These are phyloP conservation scores for Wickerhamomyces strasburgensis DNA, from an alignment of 805 yeast genomes.

Conservation along the genomic window DNA sequence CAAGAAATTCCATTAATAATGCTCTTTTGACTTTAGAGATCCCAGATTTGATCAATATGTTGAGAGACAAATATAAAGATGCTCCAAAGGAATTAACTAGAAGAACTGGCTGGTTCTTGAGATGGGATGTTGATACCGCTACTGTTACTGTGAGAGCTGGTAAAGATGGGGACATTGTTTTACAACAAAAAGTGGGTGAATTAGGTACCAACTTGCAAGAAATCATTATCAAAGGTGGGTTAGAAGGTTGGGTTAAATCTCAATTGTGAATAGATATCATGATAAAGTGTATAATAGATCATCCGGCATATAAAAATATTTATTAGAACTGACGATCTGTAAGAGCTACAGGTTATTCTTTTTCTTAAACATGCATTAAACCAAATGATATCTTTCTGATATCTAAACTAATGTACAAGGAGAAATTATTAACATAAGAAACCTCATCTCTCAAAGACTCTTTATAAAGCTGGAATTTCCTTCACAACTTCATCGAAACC, in stretches of 20 bases:
- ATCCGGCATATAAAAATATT: neutral
- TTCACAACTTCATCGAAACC: constrained; percentile 88
- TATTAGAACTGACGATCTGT: neutral
- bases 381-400: neutral
- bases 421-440: neutral
- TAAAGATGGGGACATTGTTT: constrained; percentile 45
- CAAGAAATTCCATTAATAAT: constrained; percentile 93
- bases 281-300: neutral
- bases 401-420: constrained; percentile 7
- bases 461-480: constrained; percentile 53
- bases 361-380: neutral
- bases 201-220: constrained; percentile 94
- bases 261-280: constrained; percentile 36
- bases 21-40: constrained; percentile 91
- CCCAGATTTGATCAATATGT: constrained; percentile 74
- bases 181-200: constrained; percentile 90
- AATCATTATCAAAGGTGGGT: constrained; percentile 93
- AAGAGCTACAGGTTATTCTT: no score
- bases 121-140: constrained; percentile 89
- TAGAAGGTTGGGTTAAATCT: constrained; percentile 95
- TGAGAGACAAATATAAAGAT: constrained; percentile 62
- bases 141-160: constrained; percentile 74
- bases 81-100: constrained; percentile 70
- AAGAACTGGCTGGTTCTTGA: constrained; percentile 90
- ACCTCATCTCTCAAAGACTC: neutral